Conservation (phyloP, 768 basidiomycete genomes). For the Russula olivacea region DNA sequence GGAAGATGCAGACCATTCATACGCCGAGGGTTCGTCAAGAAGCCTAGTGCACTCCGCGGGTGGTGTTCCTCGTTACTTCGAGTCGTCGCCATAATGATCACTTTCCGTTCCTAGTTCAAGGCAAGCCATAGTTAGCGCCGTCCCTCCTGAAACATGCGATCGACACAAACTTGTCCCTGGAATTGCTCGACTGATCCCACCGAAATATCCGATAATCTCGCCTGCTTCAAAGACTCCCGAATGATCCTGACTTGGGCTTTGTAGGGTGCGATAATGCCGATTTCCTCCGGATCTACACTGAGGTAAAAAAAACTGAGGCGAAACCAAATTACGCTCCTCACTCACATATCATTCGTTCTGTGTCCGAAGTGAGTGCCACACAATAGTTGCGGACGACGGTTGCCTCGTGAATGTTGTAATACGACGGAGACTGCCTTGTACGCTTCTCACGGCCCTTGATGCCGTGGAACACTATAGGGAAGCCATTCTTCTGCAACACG, state of each 20-base stretch:
- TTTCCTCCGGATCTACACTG: constrained; percentile 29
- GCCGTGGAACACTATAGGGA: constrained; percentile 35
- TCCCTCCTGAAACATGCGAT: background rate
- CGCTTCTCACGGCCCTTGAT: constrained; percentile 34
- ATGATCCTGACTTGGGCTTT: constrained; percentile 36
- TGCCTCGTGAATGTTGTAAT: constrained; percentile 38
- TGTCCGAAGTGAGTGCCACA: constrained; percentile 28
- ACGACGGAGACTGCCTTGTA: constrained; percentile 36
- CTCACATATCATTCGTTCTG: constrained; percentile 31
- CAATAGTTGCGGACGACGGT: constrained; percentile 34
- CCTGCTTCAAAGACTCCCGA: constrained; percentile 26
- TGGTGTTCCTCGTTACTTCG: constrained; percentile 32
- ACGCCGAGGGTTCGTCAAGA: constrained; percentile 34
- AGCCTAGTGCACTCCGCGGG: constrained; percentile 32
- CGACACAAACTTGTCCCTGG: constrained; percentile 36
- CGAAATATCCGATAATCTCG: constrained; percentile 26
- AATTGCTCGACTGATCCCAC: constrained; percentile 40
- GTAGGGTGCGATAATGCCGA: constrained; percentile 40
- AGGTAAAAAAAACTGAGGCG: background rate
- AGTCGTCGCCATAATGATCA: constrained; percentile 37
- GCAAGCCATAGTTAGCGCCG: background rate
- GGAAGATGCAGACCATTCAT: constrained; percentile 35
- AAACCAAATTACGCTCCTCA: background rate
- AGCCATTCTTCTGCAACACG: constrained; percentile 29
- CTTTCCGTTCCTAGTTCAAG: constrained; percentile 32